Base-by-base conservation (phyloP, 306 rosid genomes). In the Prunus campanulata region DNA sequence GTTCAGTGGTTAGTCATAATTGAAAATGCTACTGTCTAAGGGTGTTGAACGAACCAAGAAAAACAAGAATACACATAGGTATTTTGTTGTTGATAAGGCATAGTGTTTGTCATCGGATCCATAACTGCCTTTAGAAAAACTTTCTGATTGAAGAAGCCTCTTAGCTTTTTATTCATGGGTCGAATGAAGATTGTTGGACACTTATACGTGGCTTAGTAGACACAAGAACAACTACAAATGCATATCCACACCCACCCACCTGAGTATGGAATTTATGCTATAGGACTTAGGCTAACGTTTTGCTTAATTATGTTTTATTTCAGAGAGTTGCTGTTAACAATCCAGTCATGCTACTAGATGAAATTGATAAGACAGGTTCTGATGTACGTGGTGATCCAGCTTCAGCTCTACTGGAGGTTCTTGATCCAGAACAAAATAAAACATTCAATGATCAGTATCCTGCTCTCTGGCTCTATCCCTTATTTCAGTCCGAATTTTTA, bases 301-400 rank as follows among this genome's bases (percentile, higher is more conserved):
- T 59, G 80, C 30, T 63, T 6, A 32, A 22, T 27, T n/a, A 20
- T 35, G 66, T 60, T 3, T 14, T 75, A 70, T 35, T 9, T 2
- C 74, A 93, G 98, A 88, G 80, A 86, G 93, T 90, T 71, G 86
- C 85, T 76, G 98, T 93, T 68, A 87, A 90, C 86, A 91, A 93
- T 80, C 98, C 98, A 25, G 97, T 93, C 79, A 93, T 93, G 96
- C 89, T 93, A 81, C 89, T 93, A 20, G 97, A 93, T 78, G 98
- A 93, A 85, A 91, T 93, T 73, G 98, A 93, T 89, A 93, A 93
- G 91, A 90, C 98, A 39, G 97, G 98, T 62, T 87, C 96, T 61
- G 97, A 91, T 86, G 92, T 91, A 74, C 98, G 97, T 47, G 98
- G 98, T 27, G 98, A 93, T 91, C 98, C 98, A 62, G 97, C 98